Percentiles rank a stretch among this genome's conserved stretches.
These are phyloP conservation scores for Angomonas deanei DNA, from an alignment of 208 protist genomes.

Conservation along the genomic window DNA sequence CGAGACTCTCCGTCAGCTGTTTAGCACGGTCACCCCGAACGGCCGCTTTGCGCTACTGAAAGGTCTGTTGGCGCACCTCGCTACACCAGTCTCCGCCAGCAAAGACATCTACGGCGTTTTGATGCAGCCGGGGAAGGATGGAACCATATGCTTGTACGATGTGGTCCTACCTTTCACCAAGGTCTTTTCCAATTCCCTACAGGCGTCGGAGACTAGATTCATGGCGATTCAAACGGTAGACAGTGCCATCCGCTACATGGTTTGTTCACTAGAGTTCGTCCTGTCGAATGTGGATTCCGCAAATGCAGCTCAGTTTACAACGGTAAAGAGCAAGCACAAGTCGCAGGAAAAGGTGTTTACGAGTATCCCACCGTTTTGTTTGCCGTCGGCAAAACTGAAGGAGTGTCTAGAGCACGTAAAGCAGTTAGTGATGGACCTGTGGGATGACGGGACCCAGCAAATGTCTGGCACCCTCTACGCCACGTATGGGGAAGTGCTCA, in stretches of 20 bases:
- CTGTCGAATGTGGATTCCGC: slow-evolving; percentile 9
- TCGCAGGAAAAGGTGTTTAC: not conserved
- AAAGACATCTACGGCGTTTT: slow-evolving; percentile 4
- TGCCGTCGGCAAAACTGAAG: slow-evolving; percentile 29
- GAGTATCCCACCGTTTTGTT: slow-evolving; percentile 18
- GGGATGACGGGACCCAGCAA: slow-evolving; percentile 86
- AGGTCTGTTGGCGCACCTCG: slow-evolving; percentile 77
- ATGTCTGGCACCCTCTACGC: slow-evolving; percentile 78
- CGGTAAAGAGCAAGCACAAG: slow-evolving; percentile 5
- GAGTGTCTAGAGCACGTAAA: slow-evolving; percentile 36
- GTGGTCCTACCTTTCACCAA: slow-evolving; percentile 58
- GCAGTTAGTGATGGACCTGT: slow-evolving; percentile 80
- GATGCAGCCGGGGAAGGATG: slow-evolving; percentile 37
- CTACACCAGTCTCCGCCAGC: slow-evolving; percentile 32
- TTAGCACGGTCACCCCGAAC: slow-evolving; percentile 54
- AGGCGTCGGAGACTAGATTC: slow-evolving; percentile 81
- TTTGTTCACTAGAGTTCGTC: slow-evolving; percentile 26
- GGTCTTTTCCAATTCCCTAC: slow-evolving; percentile 40
- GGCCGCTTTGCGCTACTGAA: slow-evolving; percentile 80
- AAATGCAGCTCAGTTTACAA: not conserved
- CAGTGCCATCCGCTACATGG: slow-evolving; percentile 72
- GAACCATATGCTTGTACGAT: slow-evolving; percentile 34
- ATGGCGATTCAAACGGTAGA: slow-evolving; percentile 89
- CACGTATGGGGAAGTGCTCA: slow-evolving; percentile 61
- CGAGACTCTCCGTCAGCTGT: not conserved